Conservation (phyloP, 164 flowering plant genomes). For the Taxillus chinensis region DNA sequence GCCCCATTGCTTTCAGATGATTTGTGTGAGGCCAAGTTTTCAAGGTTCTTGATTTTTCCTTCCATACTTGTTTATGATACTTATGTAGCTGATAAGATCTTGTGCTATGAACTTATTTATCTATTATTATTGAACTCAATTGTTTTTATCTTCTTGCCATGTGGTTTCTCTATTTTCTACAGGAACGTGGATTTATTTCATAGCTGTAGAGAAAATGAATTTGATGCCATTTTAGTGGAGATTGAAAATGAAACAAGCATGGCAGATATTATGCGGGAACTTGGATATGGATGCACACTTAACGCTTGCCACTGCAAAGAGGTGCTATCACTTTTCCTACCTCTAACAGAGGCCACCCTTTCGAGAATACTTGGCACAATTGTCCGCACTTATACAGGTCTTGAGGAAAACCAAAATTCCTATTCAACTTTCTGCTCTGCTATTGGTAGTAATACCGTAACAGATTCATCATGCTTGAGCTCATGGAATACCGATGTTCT, state of each 20-base stretch:
- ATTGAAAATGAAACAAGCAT: constrained; percentile 76
- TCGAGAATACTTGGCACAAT: constrained; percentile 61
- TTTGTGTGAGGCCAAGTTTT: constrained; percentile 30
- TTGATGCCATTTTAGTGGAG: constrained; percentile 71
- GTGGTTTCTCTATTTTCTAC: constrained; percentile 12
- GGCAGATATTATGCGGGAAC: constrained; percentile 73
- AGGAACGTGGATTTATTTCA: constrained; percentile 55
- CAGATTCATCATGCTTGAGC: constrained; percentile 42
- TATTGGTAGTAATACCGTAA: constrained; percentile 32
- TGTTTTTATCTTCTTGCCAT: neutral
- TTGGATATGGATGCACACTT: constrained; percentile 87
- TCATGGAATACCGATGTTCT: constrained; percentile 82
- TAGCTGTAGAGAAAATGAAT: constrained; percentile 47
- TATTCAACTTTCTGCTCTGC: constrained; percentile 56
- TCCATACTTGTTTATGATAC: too few species aligned
- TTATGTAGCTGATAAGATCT: neutral
- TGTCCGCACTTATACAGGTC: constrained; percentile 52
- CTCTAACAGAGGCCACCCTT: constrained; percentile 60
- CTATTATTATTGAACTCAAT: too few species aligned
- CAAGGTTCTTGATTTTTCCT: constrained; percentile 34
- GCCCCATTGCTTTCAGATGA: constrained; percentile 60
- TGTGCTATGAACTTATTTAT: too few species aligned
- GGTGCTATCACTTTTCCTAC: constrained; percentile 58
- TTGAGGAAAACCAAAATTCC: constrained; percentile 53
- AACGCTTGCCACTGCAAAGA: constrained; percentile 68